Percentiles rank a stretch among this genome's conserved stretches.
Conservation (phyloP, 805 yeast genomes). For the Sugiyamaella smithiae region DNA sequence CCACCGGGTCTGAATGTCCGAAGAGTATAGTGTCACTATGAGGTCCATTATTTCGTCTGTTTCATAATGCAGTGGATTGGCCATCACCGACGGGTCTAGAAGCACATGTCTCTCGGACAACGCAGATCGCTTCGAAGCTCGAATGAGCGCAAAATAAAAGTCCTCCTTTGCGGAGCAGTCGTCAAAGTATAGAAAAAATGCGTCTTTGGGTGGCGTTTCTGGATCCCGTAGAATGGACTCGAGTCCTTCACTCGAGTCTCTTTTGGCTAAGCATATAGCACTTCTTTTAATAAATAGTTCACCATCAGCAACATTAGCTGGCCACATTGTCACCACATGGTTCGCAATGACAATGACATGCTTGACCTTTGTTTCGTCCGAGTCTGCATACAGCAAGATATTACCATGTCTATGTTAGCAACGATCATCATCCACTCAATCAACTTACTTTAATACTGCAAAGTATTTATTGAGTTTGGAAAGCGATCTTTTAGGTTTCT, state of each 20-base stretch:
- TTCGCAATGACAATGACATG: constrained; percentile 77
- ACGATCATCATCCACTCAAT: neutral
- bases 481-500: constrained; percentile 36
- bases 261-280: constrained; percentile 69
- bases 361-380: constrained; percentile 58
- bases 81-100: constrained; percentile 60
- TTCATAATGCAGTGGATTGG: constrained; percentile 68
- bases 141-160: constrained; percentile 83
- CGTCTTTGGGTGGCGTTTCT: constrained; percentile 33
- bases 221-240: constrained; percentile 26
- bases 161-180: constrained; percentile 84
- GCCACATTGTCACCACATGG: constrained; percentile 80
- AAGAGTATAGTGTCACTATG: constrained; percentile 73
- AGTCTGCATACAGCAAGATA: constrained; percentile 77
- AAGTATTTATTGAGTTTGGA: constrained; percentile 50
- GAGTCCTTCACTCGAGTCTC: constrained; percentile 34
- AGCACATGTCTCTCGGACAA: constrained; percentile 17
- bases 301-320: constrained; percentile 68
- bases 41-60: constrained; percentile 70
- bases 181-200: constrained; percentile 70
- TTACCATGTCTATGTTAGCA: constrained; percentile 58
- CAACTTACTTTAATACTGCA: constrained; percentile 47
- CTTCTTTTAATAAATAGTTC: constrained; percentile 76
- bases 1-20: constrained; percentile 85
- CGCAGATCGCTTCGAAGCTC: constrained; percentile 56